Conservation (phyloP, 2,329 filamentous ascomycete species). For the Talaromyces funiculosus region DNA sequence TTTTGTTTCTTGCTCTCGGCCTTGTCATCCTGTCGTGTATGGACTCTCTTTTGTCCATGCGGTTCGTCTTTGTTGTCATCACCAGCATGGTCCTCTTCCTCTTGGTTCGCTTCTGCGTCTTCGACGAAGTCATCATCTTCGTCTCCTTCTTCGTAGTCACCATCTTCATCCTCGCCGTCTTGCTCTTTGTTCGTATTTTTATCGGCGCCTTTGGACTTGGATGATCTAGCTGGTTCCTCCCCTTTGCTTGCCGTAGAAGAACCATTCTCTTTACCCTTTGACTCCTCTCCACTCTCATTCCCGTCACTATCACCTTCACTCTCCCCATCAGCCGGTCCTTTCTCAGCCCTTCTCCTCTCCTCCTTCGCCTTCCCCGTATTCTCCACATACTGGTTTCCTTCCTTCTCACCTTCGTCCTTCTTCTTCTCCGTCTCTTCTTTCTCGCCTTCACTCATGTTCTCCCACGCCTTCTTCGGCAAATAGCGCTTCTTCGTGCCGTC, state of each 20-base stretch:
- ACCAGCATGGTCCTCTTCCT: background rate
- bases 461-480: constrained; percentile 46
- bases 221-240: background rate
- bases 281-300: background rate
- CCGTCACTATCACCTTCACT: constrained; percentile 20
- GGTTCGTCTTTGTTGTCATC: background rate
- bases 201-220: background rate
- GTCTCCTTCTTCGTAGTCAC: background rate
- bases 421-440: constrained; percentile 27
- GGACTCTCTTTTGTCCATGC: background rate
- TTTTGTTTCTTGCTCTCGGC: background rate
- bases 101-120: background rate
- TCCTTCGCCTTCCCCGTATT: constrained; percentile 41
- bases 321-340: constrained; percentile 21
- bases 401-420: constrained; percentile 36
- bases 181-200: background rate
- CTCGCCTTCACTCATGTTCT: constrained; percentile 43
- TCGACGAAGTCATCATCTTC: background rate
- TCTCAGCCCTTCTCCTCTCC: constrained; percentile 34
- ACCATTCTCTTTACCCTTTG: background rate
- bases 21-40: background rate
- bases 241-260: background rate
- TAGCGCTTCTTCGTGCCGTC: constrained; percentile 43
- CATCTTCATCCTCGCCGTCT: background rate
- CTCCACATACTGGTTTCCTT: constrained; percentile 41